Conservation (phyloP, 169 alveolate species). For the Plasmodium chabaudi region DNA sequence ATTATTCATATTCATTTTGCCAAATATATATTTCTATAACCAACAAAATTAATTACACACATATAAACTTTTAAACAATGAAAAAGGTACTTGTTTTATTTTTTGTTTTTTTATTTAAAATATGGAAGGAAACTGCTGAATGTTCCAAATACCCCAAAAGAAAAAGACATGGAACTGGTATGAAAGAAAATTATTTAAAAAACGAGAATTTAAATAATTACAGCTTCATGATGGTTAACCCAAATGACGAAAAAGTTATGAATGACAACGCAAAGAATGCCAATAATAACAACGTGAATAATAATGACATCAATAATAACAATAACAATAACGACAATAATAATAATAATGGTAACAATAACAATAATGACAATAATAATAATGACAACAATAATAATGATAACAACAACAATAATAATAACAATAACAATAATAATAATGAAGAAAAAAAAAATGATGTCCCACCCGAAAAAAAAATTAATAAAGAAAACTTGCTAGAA, state of each 20-base stretch:
- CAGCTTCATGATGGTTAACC: slow-evolving; percentile 24
- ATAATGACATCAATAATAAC: not conserved
- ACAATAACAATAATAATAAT: slow-evolving; percentile 8
- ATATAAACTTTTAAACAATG: slow-evolving; percentile 8
- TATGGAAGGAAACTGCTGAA: slow-evolving; percentile 29
- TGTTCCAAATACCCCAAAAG: slow-evolving; percentile 24
- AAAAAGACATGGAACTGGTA: slow-evolving; percentile 10
- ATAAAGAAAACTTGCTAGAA: slow-evolving; percentile 58
- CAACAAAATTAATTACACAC: not conserved
- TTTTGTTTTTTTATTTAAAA: slow-evolving; percentile 27
- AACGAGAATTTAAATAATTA: slow-evolving; percentile 5
- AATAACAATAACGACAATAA: slow-evolving; percentile 8
- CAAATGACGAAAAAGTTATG: slow-evolving; percentile 18
- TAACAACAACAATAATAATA: slow-evolving; percentile 12
- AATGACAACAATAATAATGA: slow-evolving; percentile 10
- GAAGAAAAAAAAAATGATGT: not conserved
- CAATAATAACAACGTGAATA: not conserved
- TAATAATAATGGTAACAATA: slow-evolving; percentile 2
- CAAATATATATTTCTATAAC: not conserved
- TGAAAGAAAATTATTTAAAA: slow-evolving; percentile 9
- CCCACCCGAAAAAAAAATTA: slow-evolving; percentile 55
- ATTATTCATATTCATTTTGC: not conserved
- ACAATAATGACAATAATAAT: not conserved
- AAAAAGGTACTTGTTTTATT: slow-evolving; percentile 23
- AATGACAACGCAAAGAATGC: slow-evolving; percentile 1